These are phyloP conservation scores for Coemansia brasiliensis DNA, from an alignment of 192 early-diverging fungal species.

Conservation along the genomic window DNA sequence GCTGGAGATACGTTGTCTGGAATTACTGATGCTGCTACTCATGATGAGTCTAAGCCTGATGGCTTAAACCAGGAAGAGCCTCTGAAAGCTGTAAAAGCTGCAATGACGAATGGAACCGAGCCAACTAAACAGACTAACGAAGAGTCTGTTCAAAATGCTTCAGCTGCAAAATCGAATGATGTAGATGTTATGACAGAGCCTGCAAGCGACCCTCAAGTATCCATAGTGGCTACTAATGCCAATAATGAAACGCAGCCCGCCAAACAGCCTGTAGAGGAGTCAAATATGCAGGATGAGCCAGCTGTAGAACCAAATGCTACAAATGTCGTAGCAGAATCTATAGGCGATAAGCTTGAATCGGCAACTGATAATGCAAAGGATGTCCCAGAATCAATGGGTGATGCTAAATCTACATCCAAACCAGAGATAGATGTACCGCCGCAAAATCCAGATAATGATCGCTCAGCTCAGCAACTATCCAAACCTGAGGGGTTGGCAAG, in stretches of 20 bases:
- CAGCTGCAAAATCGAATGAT: not conserved
- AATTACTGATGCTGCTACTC: not conserved
- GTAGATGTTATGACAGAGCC: not conserved
- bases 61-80: not conserved
- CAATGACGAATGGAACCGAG: no score
- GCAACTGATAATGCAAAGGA: not conserved
- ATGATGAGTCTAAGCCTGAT: no score
- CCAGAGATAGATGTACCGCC: not conserved
- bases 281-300: no score
- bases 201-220: not conserved
- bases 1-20: not conserved
- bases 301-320: no score
- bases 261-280: no score
- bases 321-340: no score
- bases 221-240: no score
- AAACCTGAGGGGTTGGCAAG: constrained; percentile 36
- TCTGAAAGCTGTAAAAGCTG: not conserved
- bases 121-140: not conserved
- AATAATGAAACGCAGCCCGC: no score
- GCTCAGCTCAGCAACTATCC: not conserved
- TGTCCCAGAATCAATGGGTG: no score
- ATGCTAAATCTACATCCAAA: not conserved
- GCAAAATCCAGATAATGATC: not conserved
- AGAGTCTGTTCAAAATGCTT: not conserved
- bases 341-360: not conserved